A percentile compares a stretch with the other conserved stretches of the same genome.
Conservation (phyloP, 306 rosid species). For the Bauhinia variegata region DNA sequence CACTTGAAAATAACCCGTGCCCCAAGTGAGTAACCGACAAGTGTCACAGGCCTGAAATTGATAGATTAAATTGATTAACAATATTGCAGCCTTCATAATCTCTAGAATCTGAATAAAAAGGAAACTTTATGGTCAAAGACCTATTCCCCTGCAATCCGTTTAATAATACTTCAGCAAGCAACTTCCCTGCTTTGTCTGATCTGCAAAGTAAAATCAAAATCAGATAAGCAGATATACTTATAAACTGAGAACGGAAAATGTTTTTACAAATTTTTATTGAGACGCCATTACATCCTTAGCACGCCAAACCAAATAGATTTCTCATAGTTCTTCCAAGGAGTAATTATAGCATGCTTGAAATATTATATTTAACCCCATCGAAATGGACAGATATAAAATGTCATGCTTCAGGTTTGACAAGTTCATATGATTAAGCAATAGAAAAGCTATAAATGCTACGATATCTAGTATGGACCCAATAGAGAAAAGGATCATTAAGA, state of each 20-base stretch:
- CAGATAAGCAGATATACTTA: slow-evolving; percentile 17
- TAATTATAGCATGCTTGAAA: too few relatives aligned
- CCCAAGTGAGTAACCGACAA: slow-evolving; percentile 63
- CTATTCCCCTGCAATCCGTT: slow-evolving; percentile 65
- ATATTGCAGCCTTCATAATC: slow-evolving; percentile 13
- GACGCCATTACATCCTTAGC: slow-evolving; percentile 20
- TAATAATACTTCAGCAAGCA: slow-evolving; percentile 63
- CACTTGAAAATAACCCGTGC: slow-evolving; percentile 73
- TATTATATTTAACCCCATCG: not conserved
- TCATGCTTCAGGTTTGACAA: not conserved
- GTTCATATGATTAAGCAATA: not conserved
- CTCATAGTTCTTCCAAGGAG: not conserved
- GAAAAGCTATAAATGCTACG: not conserved
- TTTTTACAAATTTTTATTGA: not conserved
- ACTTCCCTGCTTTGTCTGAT: slow-evolving; percentile 65
- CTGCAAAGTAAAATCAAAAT: slow-evolving; percentile 42
- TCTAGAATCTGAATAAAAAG: slow-evolving; percentile 18
- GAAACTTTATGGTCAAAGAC: slow-evolving; percentile 39
- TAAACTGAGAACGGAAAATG: slow-evolving; percentile 21
- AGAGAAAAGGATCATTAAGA: too few relatives aligned
- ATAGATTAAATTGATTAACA: slow-evolving; percentile 30
- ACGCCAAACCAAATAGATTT: slow-evolving; percentile 18
- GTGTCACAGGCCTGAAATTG: slow-evolving; percentile 68
- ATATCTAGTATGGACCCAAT: too few relatives aligned
- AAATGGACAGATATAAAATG: slow-evolving; percentile 11